Evolutionary conservation across 2,329 filamentous ascomycete species (phyloP), one percentile per base, ranked within the genome.

Genomic region (Apiospora pterosperma): DNA sequence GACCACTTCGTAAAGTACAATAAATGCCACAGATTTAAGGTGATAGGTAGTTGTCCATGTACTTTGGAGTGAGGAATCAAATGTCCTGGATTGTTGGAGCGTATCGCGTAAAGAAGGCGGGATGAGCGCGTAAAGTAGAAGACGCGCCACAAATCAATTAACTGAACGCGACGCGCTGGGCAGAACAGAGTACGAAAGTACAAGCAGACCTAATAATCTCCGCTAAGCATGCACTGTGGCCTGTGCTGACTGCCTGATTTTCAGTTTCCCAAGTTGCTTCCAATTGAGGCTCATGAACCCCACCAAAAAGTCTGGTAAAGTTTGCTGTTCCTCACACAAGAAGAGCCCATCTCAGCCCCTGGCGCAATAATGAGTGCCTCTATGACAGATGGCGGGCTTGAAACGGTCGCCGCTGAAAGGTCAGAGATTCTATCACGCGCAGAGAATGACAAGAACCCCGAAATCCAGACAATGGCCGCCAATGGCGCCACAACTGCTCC

Each of bases 391-490:
- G 64, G 36, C 5, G 52, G 42, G 14, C 64, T 65, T 28, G 63
- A 68, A 39, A 62, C 64, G 14, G 39, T 59, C 34, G 61, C 59
- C 7, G 64, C 62, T 16, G 61, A 65, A 52, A 64, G 61, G 42
- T 63, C 67, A 16, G 64, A 66, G 62, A 62, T 64, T 23, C 55
- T 65, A 58, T 36, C 62, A 8, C 55, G 61, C 34, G 36, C 64
- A 59, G 61, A 67, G 42, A 38, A 44, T 11, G 66, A 70, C 23
- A 66, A 65, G 19, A 58, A 52, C 21, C 64, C 64, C 8, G 63
- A 67, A 28, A 60, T 60, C 36, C 39, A 59, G 21, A 25, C 65
- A 5, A n/a, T 52, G 36, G 60, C 39, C 31, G 5, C n/a, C n/a
- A 44, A 31, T 42, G 21, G 64, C 64, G 48, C 44, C 62, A 60